phyloP scores from a whole-genome alignment of 2,329 filamentous ascomycete genomes.

The Stromatinia cepivora region DNA sequence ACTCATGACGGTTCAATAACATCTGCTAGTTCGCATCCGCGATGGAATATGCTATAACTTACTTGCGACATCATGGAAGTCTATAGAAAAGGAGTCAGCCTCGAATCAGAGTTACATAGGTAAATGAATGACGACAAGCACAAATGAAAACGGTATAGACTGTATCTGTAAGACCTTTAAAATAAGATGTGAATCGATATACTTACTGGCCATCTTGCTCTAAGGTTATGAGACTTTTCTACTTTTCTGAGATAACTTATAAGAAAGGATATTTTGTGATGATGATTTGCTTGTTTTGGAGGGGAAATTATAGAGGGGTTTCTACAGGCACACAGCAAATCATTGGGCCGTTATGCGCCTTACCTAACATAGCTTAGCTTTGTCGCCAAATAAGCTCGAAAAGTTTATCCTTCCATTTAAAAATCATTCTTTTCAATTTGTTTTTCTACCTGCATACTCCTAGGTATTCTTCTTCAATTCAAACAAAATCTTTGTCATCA shows the following conservation, averaged over 20 bases:
- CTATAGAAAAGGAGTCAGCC: constrained; percentile 37
- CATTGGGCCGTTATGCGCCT: constrained; percentile 11
- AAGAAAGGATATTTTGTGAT: constrained; percentile 18
- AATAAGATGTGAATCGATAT: not conserved
- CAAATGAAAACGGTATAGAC: not conserved
- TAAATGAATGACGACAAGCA: not conserved
- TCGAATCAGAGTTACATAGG: constrained; percentile 4
- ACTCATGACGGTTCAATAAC: not conserved
- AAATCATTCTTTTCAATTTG: not conserved
- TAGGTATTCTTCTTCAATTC: not conserved
- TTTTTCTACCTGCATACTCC: not conserved
- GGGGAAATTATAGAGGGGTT: constrained; percentile 25
- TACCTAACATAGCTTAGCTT: not conserved
- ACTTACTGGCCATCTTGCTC: constrained; percentile 41
- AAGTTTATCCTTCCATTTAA: constrained; percentile 12
- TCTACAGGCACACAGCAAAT: constrained; percentile 2
- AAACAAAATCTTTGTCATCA: not conserved
- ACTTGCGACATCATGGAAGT: constrained; percentile 47
- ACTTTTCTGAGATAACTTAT: not conserved
- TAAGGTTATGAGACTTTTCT: constrained; percentile 3
- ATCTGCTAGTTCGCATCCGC: not conserved
- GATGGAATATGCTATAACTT: constrained; percentile 30
- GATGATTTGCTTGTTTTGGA: constrained; percentile 18
- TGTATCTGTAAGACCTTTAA: not conserved
- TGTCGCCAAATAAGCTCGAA: constrained; percentile 10